Conservation (phyloP, 2,329 filamentous ascomycete genomes). For the Fusarium sulawesiense region DNA sequence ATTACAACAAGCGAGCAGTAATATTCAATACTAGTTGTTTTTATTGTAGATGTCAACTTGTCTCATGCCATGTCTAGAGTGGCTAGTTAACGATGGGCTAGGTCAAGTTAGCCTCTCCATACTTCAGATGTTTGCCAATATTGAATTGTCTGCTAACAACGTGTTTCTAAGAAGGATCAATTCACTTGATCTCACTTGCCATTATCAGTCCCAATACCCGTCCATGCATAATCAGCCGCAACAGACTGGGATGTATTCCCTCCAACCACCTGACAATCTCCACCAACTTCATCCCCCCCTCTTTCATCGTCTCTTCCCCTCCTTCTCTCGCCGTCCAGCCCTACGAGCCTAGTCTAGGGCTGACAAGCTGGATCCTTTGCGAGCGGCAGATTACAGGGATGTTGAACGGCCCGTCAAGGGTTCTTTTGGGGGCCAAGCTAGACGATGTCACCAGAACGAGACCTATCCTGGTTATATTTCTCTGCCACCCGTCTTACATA, state of each 20-base stretch:
- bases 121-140: not conserved
- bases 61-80: not conserved
- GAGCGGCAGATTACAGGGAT: constrained; percentile 5
- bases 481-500: not conserved
- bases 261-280: constrained; percentile 2
- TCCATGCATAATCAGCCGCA: constrained; percentile 30
- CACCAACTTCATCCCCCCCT: not conserved
- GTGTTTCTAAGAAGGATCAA: not conserved
- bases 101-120: not conserved
- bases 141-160: not conserved
- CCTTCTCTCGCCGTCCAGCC: constrained; percentile 26
- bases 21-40: not conserved
- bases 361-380: constrained; percentile 9
- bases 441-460: not conserved
- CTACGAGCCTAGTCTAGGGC: constrained; percentile 28
- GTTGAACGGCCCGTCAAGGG: not conserved
- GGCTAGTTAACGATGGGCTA: not conserved
- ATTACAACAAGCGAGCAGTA: not conserved
- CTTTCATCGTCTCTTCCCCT: not conserved
- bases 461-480: constrained; percentile 15
- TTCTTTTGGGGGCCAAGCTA: constrained; percentile 26
- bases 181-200: constrained; percentile 2
- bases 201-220: constrained; percentile 1
- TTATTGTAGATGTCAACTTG: not conserved
- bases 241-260: constrained; percentile 2